Evolutionary conservation across 768 basidiomycete genomes (phyloP), one percentile per base, ranked within the genome.

Genomic region (Mycena pura): DNA sequence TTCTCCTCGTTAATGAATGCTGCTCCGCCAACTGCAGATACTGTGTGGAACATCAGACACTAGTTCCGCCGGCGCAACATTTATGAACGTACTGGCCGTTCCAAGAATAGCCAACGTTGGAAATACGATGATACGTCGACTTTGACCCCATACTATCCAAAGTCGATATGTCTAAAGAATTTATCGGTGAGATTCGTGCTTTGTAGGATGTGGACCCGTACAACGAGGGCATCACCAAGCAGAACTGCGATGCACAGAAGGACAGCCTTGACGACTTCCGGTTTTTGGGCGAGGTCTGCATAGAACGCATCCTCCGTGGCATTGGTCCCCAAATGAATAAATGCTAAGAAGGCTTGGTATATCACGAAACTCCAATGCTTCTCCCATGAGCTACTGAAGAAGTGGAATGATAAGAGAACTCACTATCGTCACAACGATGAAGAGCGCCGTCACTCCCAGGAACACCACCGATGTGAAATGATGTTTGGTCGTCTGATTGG

Each of bases 101-200:
- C 41, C 55, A n/a, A 52, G 5, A 9, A 58, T 29, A 14, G 50
- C 38, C 5, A 38, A 1, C 6, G 54, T 41, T 13, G 64, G 64
- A 31, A 62, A 55, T 28, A 65, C 54, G 2, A 49, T 25, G 11
- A 65, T 27, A 6, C 28, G 19, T 0, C 25, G 29, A n/a, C 54
- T 58, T 38, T 46, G 27, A 1, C 48, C 45, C 49, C 61, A 65
- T 13, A 62, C 38, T 17, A 62, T 31, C 80, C 8, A 83, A 65
- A 22, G 72, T 71, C 82, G 80, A 80, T n/a, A 82, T 68, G 56
- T 78, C 79, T 72, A 79, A 74, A 21, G 79, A 50, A 79, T 76
- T n/a, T n/a, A 14, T 22, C 27, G 14, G 44, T 17, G 19, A 19
- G 10, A 9, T 11, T 10, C 28, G 3, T 10, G 9, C 4, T 1